Evolutionary conservation across 208 protist species (phyloP), one percentile per base, ranked within the genome.

Genomic region (Angomonas ambiguus): DNA sequence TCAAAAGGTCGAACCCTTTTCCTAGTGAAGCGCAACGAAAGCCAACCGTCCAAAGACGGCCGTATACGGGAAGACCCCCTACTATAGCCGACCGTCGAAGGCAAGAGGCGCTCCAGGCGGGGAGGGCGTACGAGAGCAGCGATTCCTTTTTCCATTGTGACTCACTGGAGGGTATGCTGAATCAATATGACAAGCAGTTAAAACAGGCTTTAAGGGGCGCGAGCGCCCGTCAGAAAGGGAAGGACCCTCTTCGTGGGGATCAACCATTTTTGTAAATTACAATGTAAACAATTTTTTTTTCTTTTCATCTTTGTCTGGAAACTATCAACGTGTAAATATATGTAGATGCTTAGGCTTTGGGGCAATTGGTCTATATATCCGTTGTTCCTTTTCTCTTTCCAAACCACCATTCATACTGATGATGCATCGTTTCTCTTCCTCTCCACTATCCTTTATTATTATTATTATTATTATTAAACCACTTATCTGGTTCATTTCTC

Each of bases 161-260:
- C 5, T 59, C 53, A n/a, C 53, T 59, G 6, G 8, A 30, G 25
- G 53, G 53, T 2, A 3, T 59, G 11, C 27, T 59, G 10, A 59
- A 32, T 25, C 10, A 59, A 6, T 59, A 59, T 34, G 53, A 59
- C 25, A 59, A 59, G 53, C 27, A 59, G 5, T 28, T 59, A 28
- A 53, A 53, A 53, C 13, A 53, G 16, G 45, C 24, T 5, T 53
- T 53, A n/a, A 13, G 45, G 20, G 45, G 45, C 24, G 20, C 18
- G 10, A 53, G 45, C 24, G 45, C 45, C 18, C 10, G 18, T 53
- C 5, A 20, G 5, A 13, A 53, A 24, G 24, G 16, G 24, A n/a
- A 20, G 8, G 45, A 53, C 45, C 10, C 45, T 5, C 45, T 53
- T 24, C 10, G 20, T 5, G 16, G 45, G 5, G 20, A 53, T 3